A percentile compares a stretch with the other conserved stretches of the same genome.
Evolutionary conservation across 1,284 basidiomycete species (phyloP).

Genomic region (Fistulinella staudtii): DNA sequence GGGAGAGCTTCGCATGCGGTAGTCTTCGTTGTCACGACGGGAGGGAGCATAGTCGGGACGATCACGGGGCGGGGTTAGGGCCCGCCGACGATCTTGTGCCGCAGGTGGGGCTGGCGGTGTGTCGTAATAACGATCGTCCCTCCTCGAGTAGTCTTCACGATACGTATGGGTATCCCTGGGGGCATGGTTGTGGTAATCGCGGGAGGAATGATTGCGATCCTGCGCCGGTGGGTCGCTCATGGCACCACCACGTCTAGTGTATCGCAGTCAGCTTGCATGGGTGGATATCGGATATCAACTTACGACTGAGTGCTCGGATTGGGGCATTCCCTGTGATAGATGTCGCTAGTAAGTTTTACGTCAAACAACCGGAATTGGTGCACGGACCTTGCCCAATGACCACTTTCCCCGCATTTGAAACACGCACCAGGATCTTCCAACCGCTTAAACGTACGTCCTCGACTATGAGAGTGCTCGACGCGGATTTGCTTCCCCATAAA

Average conservation of each 20-base stretch:
- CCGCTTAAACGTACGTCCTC: slow-evolving; percentile 73
- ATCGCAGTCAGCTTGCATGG: slow-evolving; percentile 1
- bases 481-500: slow-evolving; percentile 89
- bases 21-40: slow-evolving; percentile 65
- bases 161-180: slow-evolving; percentile 46
- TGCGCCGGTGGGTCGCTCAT: slow-evolving; percentile 44
- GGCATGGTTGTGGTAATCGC: slow-evolving; percentile 46
- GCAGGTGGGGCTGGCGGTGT: slow-evolving; percentile 45
- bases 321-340: slow-evolving; percentile 62
- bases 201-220: slow-evolving; percentile 49
- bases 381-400: slow-evolving; percentile 80
- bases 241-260: slow-evolving; percentile 30
- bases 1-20: slow-evolving; percentile 48
- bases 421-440: slow-evolving; percentile 77
- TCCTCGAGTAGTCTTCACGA: slow-evolving; percentile 41
- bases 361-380: slow-evolving; percentile 1
- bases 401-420: slow-evolving; percentile 76
- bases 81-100: slow-evolving; percentile 55
- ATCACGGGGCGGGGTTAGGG: slow-evolving; percentile 59
- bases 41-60: slow-evolving; percentile 60
- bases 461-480: slow-evolving; percentile 78
- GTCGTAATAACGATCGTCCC: slow-evolving; percentile 55
- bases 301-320: slow-evolving; percentile 46
- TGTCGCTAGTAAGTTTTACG: slow-evolving; percentile 8
- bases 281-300: slow-evolving; percentile 24